Evolutionary conservation across 805 yeast genomes (phyloP), one percentile per base, ranked within the genome.

Genomic region (Suhomyces emberorum): DNA sequence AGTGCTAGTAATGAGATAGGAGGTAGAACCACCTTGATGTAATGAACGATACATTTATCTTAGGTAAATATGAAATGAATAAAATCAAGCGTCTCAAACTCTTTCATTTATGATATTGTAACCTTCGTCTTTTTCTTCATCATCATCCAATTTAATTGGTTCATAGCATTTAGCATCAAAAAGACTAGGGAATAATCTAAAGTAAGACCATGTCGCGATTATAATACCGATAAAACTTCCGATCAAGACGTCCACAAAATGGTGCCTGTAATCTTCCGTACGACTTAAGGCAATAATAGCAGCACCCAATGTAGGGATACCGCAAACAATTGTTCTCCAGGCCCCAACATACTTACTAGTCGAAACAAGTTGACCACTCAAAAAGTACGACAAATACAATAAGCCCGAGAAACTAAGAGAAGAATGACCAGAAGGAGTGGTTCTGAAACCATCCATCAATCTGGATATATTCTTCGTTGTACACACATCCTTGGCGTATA

Each of bases 261-360:
- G 98, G 54, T 91, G 98, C 56, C 97, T 74, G 61, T 89, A 89
- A 61, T 91, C 98, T 51, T 84, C 83, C 1, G 96, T 86, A 50
- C 98, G 74, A 26, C 93, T 79, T 30, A 86, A 59, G 0, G 97
- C 98, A 47, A 91, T 80, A 44, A 81, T 70, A 1, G 74, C 52
- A 0, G 98, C 96, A 5, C 83, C 72, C 4, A 87, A 48, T 1
- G 74, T 52, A 2, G 93, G 93, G n/a, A 72, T 37, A 7, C 63
- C 52, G 1, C 79, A 63, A 3, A 81, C 52, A 2, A 75, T 44
- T 30, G 75, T 64, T 53, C 89, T 74, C 85, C 88, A 81, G 1
- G 78, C 69, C 2, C 89, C 84, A 14, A 71, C 65, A 33, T 59
- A 50, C 9, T 70, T 66, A 38, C 70, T 63, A 31, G 71, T 70